phyloP scores from a whole-genome alignment of 352 stramenopile genomes.

The Phytophthora sp. region DNA sequence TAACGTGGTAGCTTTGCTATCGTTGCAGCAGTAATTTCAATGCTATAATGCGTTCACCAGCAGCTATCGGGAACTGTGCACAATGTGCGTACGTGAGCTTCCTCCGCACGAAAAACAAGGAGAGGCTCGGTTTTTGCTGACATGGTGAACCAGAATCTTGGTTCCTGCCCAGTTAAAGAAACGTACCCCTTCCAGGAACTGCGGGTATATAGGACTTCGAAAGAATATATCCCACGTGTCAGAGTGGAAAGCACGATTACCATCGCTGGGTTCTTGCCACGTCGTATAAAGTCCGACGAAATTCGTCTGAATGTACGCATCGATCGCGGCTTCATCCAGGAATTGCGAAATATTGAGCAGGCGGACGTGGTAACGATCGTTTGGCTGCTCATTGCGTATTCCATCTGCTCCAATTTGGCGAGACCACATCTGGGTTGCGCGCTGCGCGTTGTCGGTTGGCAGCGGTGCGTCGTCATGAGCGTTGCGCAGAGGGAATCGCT shows the following conservation, averaged over 20 bases:
- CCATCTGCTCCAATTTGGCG: constrained; percentile 7
- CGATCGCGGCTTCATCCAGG: constrained; percentile 4
- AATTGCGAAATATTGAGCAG: constrained; percentile 3
- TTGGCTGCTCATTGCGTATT: neutral
- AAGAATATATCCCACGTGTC: constrained; percentile 10
- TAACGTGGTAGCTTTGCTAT: neutral
- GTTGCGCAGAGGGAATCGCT: neutral
- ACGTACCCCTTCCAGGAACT: neutral
- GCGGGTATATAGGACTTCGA: neutral
- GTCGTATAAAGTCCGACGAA: neutral
- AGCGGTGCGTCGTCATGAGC: neutral
- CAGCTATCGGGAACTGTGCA: neutral
- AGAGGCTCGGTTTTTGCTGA: neutral
- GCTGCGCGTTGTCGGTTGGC: neutral
- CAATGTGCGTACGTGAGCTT: neutral
- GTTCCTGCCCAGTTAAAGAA: constrained; percentile 1
- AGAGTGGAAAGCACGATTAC: neutral
- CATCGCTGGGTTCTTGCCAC: neutral
- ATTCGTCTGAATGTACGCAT: neutral
- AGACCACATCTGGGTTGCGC: neutral
- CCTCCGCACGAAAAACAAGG: neutral
- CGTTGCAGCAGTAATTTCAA: neutral
- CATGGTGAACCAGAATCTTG: constrained; percentile 3
- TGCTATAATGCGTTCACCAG: neutral
- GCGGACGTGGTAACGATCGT: constrained; percentile 4